Base-by-base conservation (phyloP, 2,329 filamentous ascomycete genomes). In the Aspergillus sp. region DNA sequence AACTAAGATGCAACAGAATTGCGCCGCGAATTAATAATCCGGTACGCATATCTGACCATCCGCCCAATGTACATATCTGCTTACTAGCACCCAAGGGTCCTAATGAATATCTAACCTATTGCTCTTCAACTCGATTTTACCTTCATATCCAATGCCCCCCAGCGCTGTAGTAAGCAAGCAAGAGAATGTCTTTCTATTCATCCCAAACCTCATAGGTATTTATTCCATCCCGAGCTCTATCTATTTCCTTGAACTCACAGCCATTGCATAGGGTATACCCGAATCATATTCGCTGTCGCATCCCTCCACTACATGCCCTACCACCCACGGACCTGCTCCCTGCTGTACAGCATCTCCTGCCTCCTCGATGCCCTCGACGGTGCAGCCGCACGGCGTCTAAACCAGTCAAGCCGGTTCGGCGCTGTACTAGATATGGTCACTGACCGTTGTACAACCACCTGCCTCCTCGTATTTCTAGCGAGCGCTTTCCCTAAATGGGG, bases 231-330 rank as follows among this genome's bases (percentile, higher is more conserved):
- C n/a, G 15, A 26, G 20, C 36, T 24, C n/a, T n/a, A 13, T 20
- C 5, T 30, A 18, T 24, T 12, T 12, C 3, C 13, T 30, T 52
- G 32, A 55, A 61, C 22, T 54, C 26, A 30, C 26, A 30, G 7
- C 8, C 3, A 11, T 9, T 11, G 26, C 26, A 48, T 63, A 92
- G 90, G 90, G 64, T 93, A 93, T 76, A 82, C 79, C 57, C 87
- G 90, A 67, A 89, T 95, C 69, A 78, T 93, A 62, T 84, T 93
- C 64, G 92, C 93, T 66, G 80, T 97, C 68, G 90, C 89, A 47
- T 97, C 93, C 24, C 87, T 99, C 65, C 96, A 98, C 80, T 99
- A 97, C 81, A 99, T 99, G 95, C 93, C 95, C 52, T 85, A 98
- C 54, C 95, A 99, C 75, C 93, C 93, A n/a, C 89, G 93, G 68